These are phyloP conservation scores for Clathrospora elynae DNA, from an alignment of 2,329 filamentous ascomycete species.

Conservation along the genomic window DNA sequence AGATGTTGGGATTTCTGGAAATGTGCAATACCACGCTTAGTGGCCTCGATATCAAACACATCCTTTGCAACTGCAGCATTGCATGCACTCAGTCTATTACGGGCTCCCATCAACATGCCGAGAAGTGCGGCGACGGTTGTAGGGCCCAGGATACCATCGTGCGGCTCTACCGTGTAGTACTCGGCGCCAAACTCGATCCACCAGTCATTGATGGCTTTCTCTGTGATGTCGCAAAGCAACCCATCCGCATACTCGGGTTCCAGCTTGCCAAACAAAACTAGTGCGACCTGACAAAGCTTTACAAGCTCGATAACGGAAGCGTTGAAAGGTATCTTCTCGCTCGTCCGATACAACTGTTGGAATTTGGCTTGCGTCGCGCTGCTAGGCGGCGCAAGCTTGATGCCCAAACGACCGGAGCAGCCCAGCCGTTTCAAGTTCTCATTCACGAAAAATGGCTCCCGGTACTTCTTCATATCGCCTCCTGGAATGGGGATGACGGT, in stretches of 20 bases:
- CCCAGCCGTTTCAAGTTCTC: constrained; percentile 91
- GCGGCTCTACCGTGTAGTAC: constrained; percentile 89
- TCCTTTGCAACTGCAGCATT: constrained; percentile 88
- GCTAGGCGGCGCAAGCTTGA: constrained; percentile 78
- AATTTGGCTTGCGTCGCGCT: constrained; percentile 89
- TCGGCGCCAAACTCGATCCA: constrained; percentile 93
- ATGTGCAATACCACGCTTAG: constrained; percentile 81
- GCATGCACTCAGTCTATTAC: constrained; percentile 84
- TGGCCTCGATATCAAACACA: constrained; percentile 81
- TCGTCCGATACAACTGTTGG: constrained; percentile 84
- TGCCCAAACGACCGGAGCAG: constrained; percentile 85
- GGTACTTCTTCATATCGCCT: constrained; percentile 79
- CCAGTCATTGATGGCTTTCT: constrained; percentile 89
- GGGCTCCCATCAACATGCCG: constrained; percentile 84
- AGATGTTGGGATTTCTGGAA: constrained; percentile 92
- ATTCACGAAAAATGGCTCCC: constrained; percentile 88
- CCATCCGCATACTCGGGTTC: constrained; percentile 91
- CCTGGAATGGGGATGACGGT: constrained; percentile 90
- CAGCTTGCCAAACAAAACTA: constrained; percentile 86
- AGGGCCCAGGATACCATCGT: constrained; percentile 88
- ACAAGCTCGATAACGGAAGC: constrained; percentile 85
- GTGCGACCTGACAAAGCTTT: constrained; percentile 85
- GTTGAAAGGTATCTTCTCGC: constrained; percentile 77
- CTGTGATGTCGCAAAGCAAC: constrained; percentile 88
- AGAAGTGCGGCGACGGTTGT: constrained; percentile 88